Conservation (phyloP, 108 stramenopile species). For the Aurantiochytrium sp. region DNA sequence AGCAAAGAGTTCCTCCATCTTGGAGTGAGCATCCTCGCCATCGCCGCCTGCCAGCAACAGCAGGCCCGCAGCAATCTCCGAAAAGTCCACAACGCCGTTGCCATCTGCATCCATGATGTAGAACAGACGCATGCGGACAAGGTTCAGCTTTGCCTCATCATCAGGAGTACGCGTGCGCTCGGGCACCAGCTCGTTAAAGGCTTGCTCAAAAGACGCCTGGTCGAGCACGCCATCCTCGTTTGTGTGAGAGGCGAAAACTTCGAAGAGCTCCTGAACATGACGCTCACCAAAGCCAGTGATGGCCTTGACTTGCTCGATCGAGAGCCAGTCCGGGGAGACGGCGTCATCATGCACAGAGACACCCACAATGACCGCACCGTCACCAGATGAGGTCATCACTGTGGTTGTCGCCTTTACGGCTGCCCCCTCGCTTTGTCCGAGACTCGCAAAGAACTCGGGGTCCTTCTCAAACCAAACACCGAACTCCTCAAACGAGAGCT, state of each 20-base stretch:
- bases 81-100: conserved; percentile 20
- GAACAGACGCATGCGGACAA: not conserved
- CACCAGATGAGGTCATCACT: not conserved
- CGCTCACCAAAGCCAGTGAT: not conserved
- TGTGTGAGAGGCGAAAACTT: conserved; percentile 1
- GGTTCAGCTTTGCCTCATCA: not conserved
- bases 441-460: not conserved
- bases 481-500: conserved; percentile 18
- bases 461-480: not conserved
- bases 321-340: not conserved
- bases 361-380: not conserved
- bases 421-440: not conserved
- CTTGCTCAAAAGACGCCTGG: not conserved
- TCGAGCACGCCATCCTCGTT: not conserved
- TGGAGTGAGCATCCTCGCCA: not conserved
- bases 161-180: not conserved
- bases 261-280: not conserved
- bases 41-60: not conserved
- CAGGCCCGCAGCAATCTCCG: conserved; percentile 27
- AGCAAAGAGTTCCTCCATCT: not conserved
- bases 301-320: not conserved
- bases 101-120: not conserved
- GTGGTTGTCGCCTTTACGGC: not conserved
- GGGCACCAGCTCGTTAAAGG: not conserved
- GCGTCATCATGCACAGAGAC: not conserved